These are phyloP conservation scores for Morella rubra DNA, from an alignment of 306 rosid genomes.

Conservation along the genomic window DNA sequence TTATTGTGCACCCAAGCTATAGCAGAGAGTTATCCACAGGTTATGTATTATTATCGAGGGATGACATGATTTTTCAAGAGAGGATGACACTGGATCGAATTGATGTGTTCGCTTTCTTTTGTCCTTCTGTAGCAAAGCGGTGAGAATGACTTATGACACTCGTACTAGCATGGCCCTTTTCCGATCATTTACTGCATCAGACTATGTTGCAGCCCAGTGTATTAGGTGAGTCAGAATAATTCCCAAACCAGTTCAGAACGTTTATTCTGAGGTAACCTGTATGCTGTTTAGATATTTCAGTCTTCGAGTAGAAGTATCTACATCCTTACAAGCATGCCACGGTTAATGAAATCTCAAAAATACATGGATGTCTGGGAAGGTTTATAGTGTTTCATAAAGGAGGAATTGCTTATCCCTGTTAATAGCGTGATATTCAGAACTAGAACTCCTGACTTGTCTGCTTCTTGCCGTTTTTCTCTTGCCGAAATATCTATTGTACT, in stretches of 20 bases:
- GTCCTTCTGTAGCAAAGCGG: conserved; percentile 50
- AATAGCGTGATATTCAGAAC: background rate
- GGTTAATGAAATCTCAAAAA: too few relatives aligned
- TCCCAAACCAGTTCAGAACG: too few relatives aligned
- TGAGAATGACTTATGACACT: conserved; percentile 63
- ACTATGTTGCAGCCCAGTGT: conserved; percentile 84
- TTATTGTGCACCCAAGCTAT: conserved; percentile 25
- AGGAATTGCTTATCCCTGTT: background rate
- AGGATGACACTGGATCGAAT: background rate
- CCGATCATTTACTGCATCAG: conserved; percentile 75
- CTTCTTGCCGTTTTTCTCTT: too few relatives aligned
- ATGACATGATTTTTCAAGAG: background rate
- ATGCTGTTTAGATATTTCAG: background rate
- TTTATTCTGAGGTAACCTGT: background rate
- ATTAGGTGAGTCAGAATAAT: conserved; percentile 54
- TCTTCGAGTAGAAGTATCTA: background rate
- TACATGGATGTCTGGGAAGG: background rate
- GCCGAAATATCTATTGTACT: background rate
- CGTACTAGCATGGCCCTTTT: conserved; percentile 82
- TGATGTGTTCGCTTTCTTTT: conserved; percentile 13
- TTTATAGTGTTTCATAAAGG: background rate
- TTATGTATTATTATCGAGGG: conserved; percentile 12
- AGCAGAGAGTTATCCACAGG: conserved; percentile 15
- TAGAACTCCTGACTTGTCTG: too few relatives aligned
- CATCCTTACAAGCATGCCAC: background rate